Conservation (phyloP, 768 basidiomycete genomes). For the Pholiota molesta region DNA sequence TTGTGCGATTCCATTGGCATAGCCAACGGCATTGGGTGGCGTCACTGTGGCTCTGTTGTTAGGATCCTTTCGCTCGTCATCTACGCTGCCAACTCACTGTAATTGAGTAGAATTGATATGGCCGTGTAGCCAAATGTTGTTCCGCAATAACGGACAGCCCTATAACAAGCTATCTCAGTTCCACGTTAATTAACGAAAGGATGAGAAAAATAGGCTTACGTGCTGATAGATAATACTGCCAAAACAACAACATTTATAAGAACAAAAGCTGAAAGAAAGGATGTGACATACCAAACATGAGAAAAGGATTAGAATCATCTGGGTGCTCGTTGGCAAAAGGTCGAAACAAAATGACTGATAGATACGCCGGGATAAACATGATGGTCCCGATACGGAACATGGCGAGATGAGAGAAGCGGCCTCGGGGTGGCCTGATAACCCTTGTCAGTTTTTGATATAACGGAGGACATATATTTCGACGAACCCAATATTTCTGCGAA, state of each 20-base stretch:
- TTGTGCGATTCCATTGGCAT: constrained; percentile 95
- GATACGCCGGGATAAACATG: constrained; percentile 89
- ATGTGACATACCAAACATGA: constrained; percentile 73
- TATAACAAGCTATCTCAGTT: constrained; percentile 29
- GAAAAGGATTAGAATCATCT: constrained; percentile 71
- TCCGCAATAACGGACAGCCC: constrained; percentile 87
- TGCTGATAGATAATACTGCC: constrained; percentile 75
- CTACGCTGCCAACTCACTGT: constrained; percentile 49
- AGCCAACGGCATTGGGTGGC: constrained; percentile 84
- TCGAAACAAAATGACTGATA: constrained; percentile 76
- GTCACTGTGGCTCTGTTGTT: constrained; percentile 61
- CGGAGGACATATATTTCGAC: background rate
- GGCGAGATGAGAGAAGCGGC: constrained; percentile 80
- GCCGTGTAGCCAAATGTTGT: constrained; percentile 90
- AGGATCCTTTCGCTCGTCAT: background rate
- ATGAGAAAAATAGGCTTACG: constrained; percentile 51
- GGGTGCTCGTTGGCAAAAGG: constrained; percentile 64
- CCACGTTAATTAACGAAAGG: background rate
- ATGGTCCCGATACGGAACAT: constrained; percentile 91
- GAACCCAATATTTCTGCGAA: constrained; percentile 65
- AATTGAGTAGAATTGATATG: constrained; percentile 85
- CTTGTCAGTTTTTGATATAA: constrained; percentile 8
- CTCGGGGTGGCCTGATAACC: constrained; percentile 68
- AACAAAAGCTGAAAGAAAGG: constrained; percentile 7
- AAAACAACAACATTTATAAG: constrained; percentile 10